Base-by-base conservation (phyloP, 2,329 filamentous ascomycete genomes). In the Diplodia mutila region DNA sequence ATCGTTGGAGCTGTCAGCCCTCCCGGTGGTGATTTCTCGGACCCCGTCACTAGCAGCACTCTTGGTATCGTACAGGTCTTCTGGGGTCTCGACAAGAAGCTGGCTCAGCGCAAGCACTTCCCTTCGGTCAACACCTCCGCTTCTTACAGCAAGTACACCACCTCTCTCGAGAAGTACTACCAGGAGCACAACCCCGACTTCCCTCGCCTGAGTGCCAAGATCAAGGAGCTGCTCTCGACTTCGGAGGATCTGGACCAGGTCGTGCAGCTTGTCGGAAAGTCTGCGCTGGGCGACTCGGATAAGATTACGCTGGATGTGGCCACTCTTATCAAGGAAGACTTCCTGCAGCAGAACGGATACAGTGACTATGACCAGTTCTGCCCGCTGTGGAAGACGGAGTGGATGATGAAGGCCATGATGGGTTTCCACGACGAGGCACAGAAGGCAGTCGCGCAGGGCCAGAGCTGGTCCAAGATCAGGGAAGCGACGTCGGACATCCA, bases 351-450 rank as follows among this genome's bases (percentile, higher is more conserved):
- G 81, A 99, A 99, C 83, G 95, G 95, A 71, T 99, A 99, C 88
- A 95, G 91, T 73, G 93, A 98, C 81, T 98, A 99, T 79, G 95
- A 99, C 78, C 94, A 98, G 83, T 99, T 97, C 89, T 99, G 95
- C 78, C 95, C 95, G 61, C 87, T 99, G 76, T 99, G 95, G 95
- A 99, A 99, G 90, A 99, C 95, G 0, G 91, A 97, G 80, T 99
- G 95, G 90, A 98, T 99, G 95, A 99, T 99, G 95, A 97, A 97
- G 87, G 91, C 93, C 71, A 98, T 99, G 89, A 92, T 99, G 85
- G 92, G 90, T 68, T 99, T 94, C 87, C 93, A 97, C 79, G 96
- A 99, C 76, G 95, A 99, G 85, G 90, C 93, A 27, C 94, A 98
- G 80, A 98, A 97, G 87, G 93, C 93, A 7, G 87, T 99, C 77